These are phyloP conservation scores for Cordyceps farinosa DNA, from an alignment of 2,329 filamentous ascomycete species.

Conservation along the genomic window DNA sequence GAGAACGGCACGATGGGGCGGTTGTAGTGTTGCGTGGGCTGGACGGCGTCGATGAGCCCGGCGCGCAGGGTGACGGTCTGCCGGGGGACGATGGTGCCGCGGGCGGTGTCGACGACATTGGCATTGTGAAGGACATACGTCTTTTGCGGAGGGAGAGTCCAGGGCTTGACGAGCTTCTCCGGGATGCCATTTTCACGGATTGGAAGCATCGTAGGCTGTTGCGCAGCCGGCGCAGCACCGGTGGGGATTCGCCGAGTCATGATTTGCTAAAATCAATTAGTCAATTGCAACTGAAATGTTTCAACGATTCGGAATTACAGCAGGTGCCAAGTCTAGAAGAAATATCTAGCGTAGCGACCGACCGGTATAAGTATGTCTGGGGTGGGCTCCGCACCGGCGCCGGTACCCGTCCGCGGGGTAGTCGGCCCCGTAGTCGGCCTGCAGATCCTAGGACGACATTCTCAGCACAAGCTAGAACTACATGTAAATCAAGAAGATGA, in stretches of 20 bases:
- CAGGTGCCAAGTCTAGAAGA: neutral
- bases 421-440: neutral
- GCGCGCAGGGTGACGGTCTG: constrained; percentile 32
- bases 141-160: constrained; percentile 32
- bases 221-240: neutral
- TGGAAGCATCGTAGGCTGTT: neutral
- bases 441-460: neutral
- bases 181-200: neutral
- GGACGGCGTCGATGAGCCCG: constrained; percentile 33
- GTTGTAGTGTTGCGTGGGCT: neutral
- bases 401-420: constrained; percentile 12
- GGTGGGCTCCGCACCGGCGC: constrained; percentile 7
- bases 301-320: neutral
- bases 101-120: constrained; percentile 39
- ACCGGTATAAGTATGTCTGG: neutral
- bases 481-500: neutral
- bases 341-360: neutral
- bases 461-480: neutral
- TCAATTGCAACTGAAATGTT: neutral
- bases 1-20: neutral
- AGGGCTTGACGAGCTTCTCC: constrained; percentile 31
- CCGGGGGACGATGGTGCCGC: constrained; percentile 30
- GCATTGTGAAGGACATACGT: constrained; percentile 40
- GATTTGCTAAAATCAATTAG: neutral
- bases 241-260: neutral